Evolutionary conservation across 495 filamentous ascomycete genomes (phyloP).

Genomic region (Clavariopsis aquatica): DNA sequence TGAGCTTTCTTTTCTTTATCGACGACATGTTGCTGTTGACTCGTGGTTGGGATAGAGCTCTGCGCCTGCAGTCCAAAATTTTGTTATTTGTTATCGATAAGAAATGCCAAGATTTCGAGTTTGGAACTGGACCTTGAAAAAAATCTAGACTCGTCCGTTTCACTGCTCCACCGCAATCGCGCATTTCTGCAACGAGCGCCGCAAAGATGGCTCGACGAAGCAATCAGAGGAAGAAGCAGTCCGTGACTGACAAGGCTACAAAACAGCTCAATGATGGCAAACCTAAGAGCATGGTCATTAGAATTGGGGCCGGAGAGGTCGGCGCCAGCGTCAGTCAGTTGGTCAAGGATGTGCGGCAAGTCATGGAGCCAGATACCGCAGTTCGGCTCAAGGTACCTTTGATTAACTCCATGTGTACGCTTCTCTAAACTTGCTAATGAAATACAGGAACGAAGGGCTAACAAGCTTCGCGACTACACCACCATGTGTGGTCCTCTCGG

Average conservation of each 20-base stretch:
- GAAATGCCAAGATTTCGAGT: constrained; percentile 31
- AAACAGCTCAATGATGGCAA: constrained; percentile 48
- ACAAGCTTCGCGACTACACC: constrained; percentile 88
- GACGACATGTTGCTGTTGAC: constrained; percentile 13
- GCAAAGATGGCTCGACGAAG: constrained; percentile 23
- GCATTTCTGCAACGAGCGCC: background rate
- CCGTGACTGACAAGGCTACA: constrained; percentile 24
- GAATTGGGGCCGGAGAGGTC: constrained; percentile 91
- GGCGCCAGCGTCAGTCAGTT: constrained; percentile 89
- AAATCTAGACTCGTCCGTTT: constrained; percentile 11
- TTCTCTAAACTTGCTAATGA: background rate
- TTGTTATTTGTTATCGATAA: constrained; percentile 30
- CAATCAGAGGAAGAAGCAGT: constrained; percentile 26
- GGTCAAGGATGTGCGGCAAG: constrained; percentile 82
- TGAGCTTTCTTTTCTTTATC: constrained; percentile 35
- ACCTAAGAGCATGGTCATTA: constrained; percentile 98
- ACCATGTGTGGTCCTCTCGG: constrained; percentile 94
- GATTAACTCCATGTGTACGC: background rate
- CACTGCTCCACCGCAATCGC: constrained; percentile 2
- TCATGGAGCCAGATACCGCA: constrained; percentile 96
- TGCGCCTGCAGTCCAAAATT: background rate
- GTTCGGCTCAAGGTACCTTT: constrained; percentile 65
- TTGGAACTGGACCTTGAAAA: background rate
- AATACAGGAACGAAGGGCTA: constrained; percentile 76
- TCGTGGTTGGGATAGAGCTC: background rate